phyloP scores from a whole-genome alignment of 176 grass and related monocot genomes.

The Eremochloa ophiuroides region DNA sequence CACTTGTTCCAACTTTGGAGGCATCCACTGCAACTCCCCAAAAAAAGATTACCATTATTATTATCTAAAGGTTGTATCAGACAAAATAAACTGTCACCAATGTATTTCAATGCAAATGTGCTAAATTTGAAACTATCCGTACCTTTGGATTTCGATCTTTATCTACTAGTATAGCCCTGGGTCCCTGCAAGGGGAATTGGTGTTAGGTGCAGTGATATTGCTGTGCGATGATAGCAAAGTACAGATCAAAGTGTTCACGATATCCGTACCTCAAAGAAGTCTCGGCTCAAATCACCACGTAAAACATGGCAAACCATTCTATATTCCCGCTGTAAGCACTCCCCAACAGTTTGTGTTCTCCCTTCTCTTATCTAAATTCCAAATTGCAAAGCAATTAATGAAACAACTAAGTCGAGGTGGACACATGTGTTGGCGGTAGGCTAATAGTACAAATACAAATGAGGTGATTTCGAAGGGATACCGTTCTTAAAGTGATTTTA shows the following conservation, averaged over 20 bases:
- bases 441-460: background rate
- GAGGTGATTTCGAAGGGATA: background rate
- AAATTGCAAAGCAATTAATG: background rate
- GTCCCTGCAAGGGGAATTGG: conserved; percentile 47
- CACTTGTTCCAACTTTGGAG: background rate
- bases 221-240: too few species aligned
- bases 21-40: background rate
- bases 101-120: background rate
- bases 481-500: background rate
- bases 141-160: conserved; percentile 91
- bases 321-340: too few species aligned
- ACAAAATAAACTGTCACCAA: background rate
- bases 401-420: background rate
- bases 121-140: conserved; percentile 4
- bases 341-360: too few species aligned
- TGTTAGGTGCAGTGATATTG: background rate
- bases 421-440: background rate
- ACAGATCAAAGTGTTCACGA: too few species aligned
- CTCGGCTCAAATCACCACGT: too few species aligned
- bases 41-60: background rate
- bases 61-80: background rate
- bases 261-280: too few species aligned
- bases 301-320: too few species aligned
- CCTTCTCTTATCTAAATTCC: background rate
- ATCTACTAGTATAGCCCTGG: conserved; percentile 70